phyloP scores from a whole-genome alignment of 352 stramenopile genomes.

The Phytopythium helicoides region DNA sequence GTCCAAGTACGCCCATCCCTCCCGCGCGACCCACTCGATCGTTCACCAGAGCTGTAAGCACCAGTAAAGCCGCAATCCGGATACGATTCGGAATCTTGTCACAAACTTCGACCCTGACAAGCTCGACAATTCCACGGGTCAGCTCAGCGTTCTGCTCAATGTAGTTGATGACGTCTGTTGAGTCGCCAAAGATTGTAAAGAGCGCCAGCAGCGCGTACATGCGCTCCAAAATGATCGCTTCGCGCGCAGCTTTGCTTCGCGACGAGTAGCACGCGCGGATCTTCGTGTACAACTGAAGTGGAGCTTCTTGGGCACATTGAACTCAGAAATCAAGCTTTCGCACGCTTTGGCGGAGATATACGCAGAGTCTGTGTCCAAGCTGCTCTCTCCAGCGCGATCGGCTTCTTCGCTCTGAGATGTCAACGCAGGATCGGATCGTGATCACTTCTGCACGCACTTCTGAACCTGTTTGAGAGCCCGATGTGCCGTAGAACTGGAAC shows the following conservation, averaged over 20 bases:
- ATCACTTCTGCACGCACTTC: conserved; percentile 25
- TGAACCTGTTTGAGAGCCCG: background rate
- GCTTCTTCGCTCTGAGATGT: conserved; percentile 13
- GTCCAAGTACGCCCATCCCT: conserved; percentile 64
- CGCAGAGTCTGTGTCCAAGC: conserved; percentile 6
- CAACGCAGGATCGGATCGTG: conserved; percentile 33
- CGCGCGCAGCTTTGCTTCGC: conserved; percentile 24
- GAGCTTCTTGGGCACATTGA: conserved; percentile 54
- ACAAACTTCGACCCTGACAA: conserved; percentile 70
- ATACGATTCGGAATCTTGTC: conserved; percentile 59
- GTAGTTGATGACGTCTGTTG: conserved; percentile 73
- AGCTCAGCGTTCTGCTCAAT: conserved; percentile 79
- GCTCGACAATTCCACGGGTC: conserved; percentile 63
- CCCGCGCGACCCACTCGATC: conserved; percentile 64
- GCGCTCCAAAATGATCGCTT: conserved; percentile 64
- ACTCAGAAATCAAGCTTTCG: conserved; percentile 50
- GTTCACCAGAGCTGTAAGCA: conserved; percentile 77
- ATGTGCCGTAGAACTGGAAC: conserved; percentile 69
- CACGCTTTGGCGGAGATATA: conserved; percentile 42
- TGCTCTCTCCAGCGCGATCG: conserved; percentile 13
- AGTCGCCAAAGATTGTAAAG: conserved; percentile 76
- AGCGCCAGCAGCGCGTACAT: conserved; percentile 67
- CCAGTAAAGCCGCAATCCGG: conserved; percentile 58
- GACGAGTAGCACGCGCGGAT: conserved; percentile 48
- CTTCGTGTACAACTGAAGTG: conserved; percentile 74